Conservation (phyloP, 345 rosid species). For the Eucalyptus decipiens region DNA sequence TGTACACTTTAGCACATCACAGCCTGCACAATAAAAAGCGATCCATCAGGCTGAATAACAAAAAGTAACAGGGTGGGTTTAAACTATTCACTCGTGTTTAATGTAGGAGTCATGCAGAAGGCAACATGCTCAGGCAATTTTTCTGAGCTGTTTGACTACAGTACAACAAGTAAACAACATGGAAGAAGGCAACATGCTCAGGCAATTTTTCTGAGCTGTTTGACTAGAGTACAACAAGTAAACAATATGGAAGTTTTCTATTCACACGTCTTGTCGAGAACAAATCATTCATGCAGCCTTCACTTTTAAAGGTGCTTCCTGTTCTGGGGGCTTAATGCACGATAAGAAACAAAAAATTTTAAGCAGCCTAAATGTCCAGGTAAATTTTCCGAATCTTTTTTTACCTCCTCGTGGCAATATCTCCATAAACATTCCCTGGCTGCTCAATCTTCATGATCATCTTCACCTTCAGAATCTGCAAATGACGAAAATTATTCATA, state of each 20-base stretch:
- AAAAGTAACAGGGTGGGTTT: background rate
- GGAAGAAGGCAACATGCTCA: background rate
- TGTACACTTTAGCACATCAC: background rate
- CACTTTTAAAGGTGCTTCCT: background rate
- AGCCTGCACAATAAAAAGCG: background rate
- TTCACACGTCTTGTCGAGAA: background rate
- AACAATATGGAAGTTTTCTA: background rate
- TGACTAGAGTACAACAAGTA: background rate
- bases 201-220: background rate
- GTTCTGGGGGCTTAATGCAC: background rate
- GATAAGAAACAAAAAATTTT: background rate
- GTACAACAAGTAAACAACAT: background rate
- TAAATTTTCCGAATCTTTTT: background rate
- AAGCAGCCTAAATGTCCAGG: background rate
- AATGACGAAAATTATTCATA: background rate
- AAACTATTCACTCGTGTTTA: background rate
- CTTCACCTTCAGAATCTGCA: conserved; percentile 34
- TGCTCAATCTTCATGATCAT: conserved; percentile 35
- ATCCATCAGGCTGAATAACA: background rate
- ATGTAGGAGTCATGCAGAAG: background rate
- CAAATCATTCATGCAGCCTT: background rate
- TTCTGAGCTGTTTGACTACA: background rate
- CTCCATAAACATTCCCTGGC: background rate
- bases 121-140: background rate
- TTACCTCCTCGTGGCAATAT: background rate